Evolutionary conservation across 2,329 filamentous ascomycete species (phyloP).

Genomic region (Sphaerulina vaccinii): DNA sequence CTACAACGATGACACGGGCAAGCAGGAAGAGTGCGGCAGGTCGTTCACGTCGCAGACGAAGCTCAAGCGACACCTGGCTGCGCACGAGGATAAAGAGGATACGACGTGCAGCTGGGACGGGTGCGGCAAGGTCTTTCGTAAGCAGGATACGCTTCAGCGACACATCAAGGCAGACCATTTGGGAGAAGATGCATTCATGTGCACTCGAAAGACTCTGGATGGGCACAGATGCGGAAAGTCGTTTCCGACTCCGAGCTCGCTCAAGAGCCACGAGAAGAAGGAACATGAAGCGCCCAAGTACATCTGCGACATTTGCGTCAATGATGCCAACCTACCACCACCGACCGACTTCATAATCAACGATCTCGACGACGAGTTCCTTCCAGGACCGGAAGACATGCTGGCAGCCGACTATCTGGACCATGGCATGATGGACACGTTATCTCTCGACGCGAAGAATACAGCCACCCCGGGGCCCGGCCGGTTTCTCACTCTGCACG

Average conservation of each 20-base stretch:
- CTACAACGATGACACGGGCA: conserved; percentile 18
- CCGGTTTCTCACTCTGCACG: conserved; percentile 67
- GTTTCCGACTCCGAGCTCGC: conserved; percentile 70
- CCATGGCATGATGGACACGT: conserved; percentile 16
- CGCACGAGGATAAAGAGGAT: conserved; percentile 71
- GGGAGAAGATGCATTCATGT: conserved; percentile 68
- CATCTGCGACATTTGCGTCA: conserved; percentile 72
- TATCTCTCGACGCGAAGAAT: conserved; percentile 28
- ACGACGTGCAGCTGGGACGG: conserved; percentile 49
- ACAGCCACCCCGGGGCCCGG: conserved; percentile 29
- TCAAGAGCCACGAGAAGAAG: conserved; percentile 69
- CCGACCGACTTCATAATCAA: conserved; percentile 15
- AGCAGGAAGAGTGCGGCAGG: conserved; percentile 66
- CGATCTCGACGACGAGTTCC: conserved; percentile 26
- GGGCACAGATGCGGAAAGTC: conserved; percentile 62
- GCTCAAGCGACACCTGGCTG: conserved; percentile 72
- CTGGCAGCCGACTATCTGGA: conserved; percentile 11
- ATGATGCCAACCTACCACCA: conserved; percentile 20
- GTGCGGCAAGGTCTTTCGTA: conserved; percentile 83
- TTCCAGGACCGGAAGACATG: conserved; percentile 23
- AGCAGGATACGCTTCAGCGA: conserved; percentile 79
- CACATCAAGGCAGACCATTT: conserved; percentile 79
- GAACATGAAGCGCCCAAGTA: conserved; percentile 67
- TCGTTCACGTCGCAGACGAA: conserved; percentile 77
- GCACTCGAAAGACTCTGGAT: conserved; percentile 54